These are phyloP conservation scores for Ajuga chamaepitys DNA, from an alignment of 257 asterid genomes.

Conservation along the genomic window DNA sequence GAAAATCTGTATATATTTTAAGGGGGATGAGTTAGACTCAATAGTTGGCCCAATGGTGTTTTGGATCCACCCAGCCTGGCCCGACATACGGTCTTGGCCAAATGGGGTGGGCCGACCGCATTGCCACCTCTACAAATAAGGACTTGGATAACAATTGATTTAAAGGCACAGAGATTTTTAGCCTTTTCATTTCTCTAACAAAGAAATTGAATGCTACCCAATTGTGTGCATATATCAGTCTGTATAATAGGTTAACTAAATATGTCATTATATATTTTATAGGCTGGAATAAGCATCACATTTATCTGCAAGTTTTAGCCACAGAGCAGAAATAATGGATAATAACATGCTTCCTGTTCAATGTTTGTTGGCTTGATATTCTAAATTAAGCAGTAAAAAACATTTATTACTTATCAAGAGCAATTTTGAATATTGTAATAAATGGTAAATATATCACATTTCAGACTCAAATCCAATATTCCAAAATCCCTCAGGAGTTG, in stretches of 20 bases:
- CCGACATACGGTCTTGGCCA: too few species aligned
- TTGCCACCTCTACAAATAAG: too few species aligned
- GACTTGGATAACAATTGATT: neutral
- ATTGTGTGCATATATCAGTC: neutral
- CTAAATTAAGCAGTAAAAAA: neutral
- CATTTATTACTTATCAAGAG: neutral
- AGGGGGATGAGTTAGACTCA: too few species aligned
- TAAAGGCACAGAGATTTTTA: neutral
- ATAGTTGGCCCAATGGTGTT: too few species aligned
- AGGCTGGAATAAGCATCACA: neutral
- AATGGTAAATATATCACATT: slow-evolving; percentile 35
- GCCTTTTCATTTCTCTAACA: too few species aligned
- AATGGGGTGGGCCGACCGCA: too few species aligned
- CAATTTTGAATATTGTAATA: neutral
- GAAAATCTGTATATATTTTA: too few species aligned
- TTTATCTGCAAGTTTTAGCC: neutral
- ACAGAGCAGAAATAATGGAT: neutral
- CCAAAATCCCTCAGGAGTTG: slow-evolving; percentile 97
- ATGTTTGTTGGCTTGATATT: neutral
- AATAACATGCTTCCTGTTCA: neutral
- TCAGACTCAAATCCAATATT: slow-evolving; percentile 92
- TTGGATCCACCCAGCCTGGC: too few species aligned
- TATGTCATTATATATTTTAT: neutral
- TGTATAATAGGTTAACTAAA: neutral
- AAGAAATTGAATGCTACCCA: too few species aligned